phyloP scores from a whole-genome alignment of 805 yeast species.

The Lipomyces mesembrius region DNA sequence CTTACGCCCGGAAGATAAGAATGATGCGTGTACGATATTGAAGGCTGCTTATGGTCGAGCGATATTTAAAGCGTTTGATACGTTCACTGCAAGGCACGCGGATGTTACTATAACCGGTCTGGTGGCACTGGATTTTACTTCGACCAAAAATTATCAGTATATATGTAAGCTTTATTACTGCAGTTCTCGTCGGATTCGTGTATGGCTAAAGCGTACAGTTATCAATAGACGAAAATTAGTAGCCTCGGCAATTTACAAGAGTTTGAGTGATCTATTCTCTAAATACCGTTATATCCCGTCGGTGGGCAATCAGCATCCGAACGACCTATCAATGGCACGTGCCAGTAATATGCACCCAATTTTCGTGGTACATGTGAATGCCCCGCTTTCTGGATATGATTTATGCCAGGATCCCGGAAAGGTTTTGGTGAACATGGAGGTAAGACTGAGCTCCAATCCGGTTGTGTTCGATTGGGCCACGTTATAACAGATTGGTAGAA shows the following conservation, averaged over 20 bases:
- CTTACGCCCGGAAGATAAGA: neutral
- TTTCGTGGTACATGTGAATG: slow-evolving; percentile 22
- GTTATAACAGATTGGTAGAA: neutral
- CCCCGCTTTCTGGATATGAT: slow-evolving; percentile 26
- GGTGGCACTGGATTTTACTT: slow-evolving; percentile 6
- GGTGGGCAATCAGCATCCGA: neutral
- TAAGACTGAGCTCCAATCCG: neutral
- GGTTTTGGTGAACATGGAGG: slow-evolving; percentile 19
- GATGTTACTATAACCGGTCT: slow-evolving; percentile 14
- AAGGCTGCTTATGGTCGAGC: slow-evolving; percentile 15
- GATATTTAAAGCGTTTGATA: slow-evolving; percentile 2
- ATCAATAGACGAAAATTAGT: slow-evolving; percentile 17
- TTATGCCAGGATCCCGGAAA: slow-evolving; percentile 37
- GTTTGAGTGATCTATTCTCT: slow-evolving; percentile 9
- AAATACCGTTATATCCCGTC: neutral
- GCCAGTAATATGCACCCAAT: slow-evolving; percentile 13
- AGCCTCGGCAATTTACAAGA: slow-evolving; percentile 11
- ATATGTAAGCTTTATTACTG: slow-evolving; percentile 19
- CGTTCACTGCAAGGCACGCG: neutral
- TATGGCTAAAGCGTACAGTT: slow-evolving; percentile 7
- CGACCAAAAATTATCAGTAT: slow-evolving; percentile 22
- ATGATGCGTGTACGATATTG: slow-evolving; percentile 3
- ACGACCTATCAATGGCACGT: neutral
- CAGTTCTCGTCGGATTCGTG: neutral
- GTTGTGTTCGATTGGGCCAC: neutral